Conservation (phyloP, 345 rosid genomes). For the Eutrema yunnanense region DNA sequence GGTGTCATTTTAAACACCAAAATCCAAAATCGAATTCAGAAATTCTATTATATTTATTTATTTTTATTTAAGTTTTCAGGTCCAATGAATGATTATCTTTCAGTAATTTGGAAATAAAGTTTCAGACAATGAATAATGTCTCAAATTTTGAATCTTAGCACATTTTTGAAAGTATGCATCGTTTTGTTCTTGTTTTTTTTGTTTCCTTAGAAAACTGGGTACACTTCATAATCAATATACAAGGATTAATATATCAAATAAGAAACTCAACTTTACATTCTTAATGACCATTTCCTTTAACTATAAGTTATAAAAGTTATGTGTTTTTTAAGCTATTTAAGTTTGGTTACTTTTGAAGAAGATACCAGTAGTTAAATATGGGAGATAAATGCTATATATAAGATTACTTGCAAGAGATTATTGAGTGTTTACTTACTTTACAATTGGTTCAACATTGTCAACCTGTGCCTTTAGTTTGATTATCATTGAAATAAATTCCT, state of each 20-base stretch:
- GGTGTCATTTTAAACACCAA: not conserved
- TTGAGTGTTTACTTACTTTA: not conserved
- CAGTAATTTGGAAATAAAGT: constrained; percentile 3
- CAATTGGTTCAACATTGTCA: not conserved
- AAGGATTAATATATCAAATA: not conserved
- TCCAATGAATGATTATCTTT: constrained; percentile 5
- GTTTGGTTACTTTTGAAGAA: constrained; percentile 3
- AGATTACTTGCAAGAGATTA: not conserved
- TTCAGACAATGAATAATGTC: constrained; percentile 15
- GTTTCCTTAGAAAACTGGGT: not conserved
- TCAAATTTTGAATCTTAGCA: not conserved
- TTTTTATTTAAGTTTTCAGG: not conserved
- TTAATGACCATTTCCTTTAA: not conserved
- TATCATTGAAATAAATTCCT: not conserved
- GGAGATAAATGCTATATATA: not conserved
- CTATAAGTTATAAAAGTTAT: not conserved
- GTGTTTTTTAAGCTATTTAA: not conserved
- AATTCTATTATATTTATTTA: not conserved
- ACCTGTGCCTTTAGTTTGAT: not conserved
- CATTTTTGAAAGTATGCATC: constrained; percentile 8
- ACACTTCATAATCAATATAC: not conserved
- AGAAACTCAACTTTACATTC: not conserved
- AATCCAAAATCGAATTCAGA: not conserved
- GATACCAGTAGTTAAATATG: not conserved
- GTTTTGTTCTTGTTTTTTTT: constrained; percentile 3